Evolutionary conservation across 2,329 filamentous ascomycete species (phyloP).

Genomic region (Rhynchosporium graminicola): DNA sequence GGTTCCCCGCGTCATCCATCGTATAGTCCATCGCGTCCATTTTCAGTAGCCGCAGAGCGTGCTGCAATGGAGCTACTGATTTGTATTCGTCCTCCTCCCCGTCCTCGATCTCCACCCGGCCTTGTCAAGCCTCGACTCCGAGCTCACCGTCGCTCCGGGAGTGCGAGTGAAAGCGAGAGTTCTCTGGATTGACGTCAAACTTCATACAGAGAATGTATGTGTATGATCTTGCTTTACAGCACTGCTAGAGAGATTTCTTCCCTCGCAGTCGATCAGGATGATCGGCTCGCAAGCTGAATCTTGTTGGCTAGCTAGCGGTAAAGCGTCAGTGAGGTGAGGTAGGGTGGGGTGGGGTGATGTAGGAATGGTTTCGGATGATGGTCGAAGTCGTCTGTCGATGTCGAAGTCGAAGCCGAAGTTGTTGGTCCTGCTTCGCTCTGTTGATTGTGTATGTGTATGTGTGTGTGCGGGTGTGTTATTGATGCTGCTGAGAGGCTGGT

Average conservation of each 20-base stretch:
- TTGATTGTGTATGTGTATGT: no score
- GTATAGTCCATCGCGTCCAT: slow-evolving; percentile 37
- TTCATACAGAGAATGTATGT: not conserved
- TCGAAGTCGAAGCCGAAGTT: no score
- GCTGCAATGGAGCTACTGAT: not conserved
- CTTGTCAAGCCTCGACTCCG: slow-evolving; percentile 20
- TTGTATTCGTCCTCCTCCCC: not conserved
- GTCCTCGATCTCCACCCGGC: not conserved
- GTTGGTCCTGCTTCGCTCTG: no score
- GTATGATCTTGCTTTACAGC: not conserved
- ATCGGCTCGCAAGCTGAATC: not conserved
- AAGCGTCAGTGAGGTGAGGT: not conserved
- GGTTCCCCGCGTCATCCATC: slow-evolving; percentile 27
- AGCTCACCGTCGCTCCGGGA: slow-evolving; percentile 10
- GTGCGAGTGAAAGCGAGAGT: no score
- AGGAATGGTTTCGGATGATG: not conserved
- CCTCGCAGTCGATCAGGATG: not conserved
- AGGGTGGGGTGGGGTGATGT: not conserved
- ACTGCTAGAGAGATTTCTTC: not conserved
- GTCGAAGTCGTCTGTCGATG: not conserved
- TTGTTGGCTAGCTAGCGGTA: not conserved
- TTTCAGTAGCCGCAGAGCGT: not conserved
- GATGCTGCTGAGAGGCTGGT: no score
- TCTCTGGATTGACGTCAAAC: not conserved
- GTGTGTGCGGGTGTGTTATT: no score